Conservation (phyloP, 2,329 filamentous ascomycete genomes). For the Botrytis cinerea region DNA sequence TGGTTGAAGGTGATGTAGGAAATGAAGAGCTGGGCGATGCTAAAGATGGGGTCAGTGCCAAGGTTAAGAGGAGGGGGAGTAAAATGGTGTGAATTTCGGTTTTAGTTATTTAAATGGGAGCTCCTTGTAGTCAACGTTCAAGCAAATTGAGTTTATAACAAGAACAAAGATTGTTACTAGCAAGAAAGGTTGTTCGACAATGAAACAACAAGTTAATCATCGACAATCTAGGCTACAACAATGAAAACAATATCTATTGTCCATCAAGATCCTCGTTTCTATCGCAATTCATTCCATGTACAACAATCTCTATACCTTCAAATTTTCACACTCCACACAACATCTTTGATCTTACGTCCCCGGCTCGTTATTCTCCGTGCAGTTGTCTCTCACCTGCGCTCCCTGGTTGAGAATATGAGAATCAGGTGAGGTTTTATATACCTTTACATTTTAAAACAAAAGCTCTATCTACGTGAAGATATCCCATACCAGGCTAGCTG, state of each 20-base stretch:
- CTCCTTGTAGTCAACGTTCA: background rate
- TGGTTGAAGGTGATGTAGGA: background rate
- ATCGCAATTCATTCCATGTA: background rate
- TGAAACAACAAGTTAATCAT: background rate
- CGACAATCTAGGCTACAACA: background rate
- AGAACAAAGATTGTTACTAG: background rate
- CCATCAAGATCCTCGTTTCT: background rate
- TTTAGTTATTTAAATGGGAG: background rate
- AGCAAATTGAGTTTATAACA: background rate
- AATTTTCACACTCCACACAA: background rate
- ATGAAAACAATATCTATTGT: background rate
- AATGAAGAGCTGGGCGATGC: background rate
- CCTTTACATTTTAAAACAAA: background rate
- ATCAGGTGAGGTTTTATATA: background rate
- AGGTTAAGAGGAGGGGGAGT: background rate
- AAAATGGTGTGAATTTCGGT: slow-evolving; percentile 5
- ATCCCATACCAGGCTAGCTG: background rate
- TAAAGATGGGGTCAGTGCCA: background rate
- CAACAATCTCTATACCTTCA: background rate
- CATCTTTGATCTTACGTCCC: background rate
- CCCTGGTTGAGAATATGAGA: background rate
- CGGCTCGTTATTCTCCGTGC: background rate
- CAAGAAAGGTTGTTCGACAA: background rate
- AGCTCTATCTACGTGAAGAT: background rate
- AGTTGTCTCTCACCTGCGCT: background rate